Evolutionary conservation across 108 stramenopile genomes (phyloP).

Genomic region (Cyclotella atomus): DNA sequence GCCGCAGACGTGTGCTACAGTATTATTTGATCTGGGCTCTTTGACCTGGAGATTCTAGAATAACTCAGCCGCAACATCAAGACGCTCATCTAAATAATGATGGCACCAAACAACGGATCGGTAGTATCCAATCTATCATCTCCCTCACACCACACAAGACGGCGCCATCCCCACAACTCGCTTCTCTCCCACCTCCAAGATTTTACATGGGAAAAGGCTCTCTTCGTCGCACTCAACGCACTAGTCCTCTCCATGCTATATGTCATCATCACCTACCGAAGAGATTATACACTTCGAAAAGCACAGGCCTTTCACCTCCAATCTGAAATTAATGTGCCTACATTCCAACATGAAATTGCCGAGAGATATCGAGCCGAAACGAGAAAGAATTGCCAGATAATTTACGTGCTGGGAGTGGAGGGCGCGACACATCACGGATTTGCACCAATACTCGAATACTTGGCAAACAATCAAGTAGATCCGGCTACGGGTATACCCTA

Average conservation of each 20-base stretch:
- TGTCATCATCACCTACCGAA: neutral
- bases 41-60: too few species aligned
- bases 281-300: neutral
- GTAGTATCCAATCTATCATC: too few species aligned
- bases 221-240: neutral
- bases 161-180: too few species aligned
- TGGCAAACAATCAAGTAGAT: constrained; percentile 37
- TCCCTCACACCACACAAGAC: too few species aligned
- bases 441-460: constrained; percentile 20
- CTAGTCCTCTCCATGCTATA: constrained; percentile 1
- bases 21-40: too few species aligned
- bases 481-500: constrained; percentile 23
- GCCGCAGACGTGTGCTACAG: too few species aligned
- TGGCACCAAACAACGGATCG: too few species aligned
- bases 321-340: neutral
- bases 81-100: too few species aligned
- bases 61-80: too few species aligned
- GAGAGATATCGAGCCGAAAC: neutral
- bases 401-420: constrained; percentile 45
- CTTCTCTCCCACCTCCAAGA: too few species aligned
- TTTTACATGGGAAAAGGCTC: neutral
- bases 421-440: constrained; percentile 42
- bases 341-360: neutral
- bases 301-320: neutral
- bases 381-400: constrained; percentile 37